These are phyloP conservation scores for Ophiocordyceps unilateralis DNA, from an alignment of 2,329 filamentous ascomycete genomes.

Conservation along the genomic window DNA sequence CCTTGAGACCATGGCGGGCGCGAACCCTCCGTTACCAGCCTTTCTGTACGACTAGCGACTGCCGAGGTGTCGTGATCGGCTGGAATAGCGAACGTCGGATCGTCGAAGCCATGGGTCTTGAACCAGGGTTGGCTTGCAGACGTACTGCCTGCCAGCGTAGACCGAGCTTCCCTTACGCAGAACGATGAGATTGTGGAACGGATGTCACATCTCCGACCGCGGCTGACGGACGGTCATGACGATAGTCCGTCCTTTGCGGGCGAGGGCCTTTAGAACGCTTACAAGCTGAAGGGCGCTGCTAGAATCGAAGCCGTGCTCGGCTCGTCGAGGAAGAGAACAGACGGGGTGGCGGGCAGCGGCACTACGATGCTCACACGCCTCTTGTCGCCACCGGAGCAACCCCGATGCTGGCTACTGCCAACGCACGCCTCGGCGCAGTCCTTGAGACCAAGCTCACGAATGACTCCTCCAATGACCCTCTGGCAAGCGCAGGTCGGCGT, in stretches of 20 bases:
- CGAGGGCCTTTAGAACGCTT: slow-evolving; percentile 49
- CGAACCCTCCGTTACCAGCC: slow-evolving; percentile 45
- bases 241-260: slow-evolving; percentile 50
- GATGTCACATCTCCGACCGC: slow-evolving; percentile 61
- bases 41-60: slow-evolving; percentile 51
- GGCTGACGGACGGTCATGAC: slow-evolving; percentile 65
- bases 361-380: slow-evolving; percentile 61
- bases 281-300: slow-evolving; percentile 62
- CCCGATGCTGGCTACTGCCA: slow-evolving; percentile 52
- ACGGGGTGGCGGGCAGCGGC: slow-evolving; percentile 63
- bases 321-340: slow-evolving; percentile 62
- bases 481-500: slow-evolving; percentile 40
- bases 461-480: slow-evolving; percentile 57
- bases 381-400: slow-evolving; percentile 67
- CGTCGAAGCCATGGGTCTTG: slow-evolving; percentile 34
- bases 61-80: slow-evolving; percentile 63
- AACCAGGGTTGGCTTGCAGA: slow-evolving; percentile 53
- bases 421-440: slow-evolving; percentile 63
- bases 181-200: slow-evolving; percentile 57
- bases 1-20: slow-evolving; percentile 41
- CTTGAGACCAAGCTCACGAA: slow-evolving; percentile 57
- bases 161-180: slow-evolving; percentile 50
- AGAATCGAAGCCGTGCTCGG: slow-evolving; percentile 65
- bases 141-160: slow-evolving; percentile 41
- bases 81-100: slow-evolving; percentile 60